Base-by-base conservation (phyloP, 129 eudicot species). In the Artemisia argyi region DNA sequence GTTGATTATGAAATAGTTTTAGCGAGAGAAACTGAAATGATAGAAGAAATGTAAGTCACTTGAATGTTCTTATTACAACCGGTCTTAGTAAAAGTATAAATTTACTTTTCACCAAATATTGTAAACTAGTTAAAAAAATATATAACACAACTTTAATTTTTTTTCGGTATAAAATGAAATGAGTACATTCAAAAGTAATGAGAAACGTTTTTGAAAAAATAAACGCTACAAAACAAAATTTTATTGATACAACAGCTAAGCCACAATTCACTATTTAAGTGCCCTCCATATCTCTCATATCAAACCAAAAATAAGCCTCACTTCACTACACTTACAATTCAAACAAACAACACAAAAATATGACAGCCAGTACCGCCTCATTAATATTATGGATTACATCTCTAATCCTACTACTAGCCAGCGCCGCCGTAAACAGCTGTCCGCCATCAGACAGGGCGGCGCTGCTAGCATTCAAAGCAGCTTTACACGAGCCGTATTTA, bases 361-460 rank as follows among this genome's bases (percentile, higher is more conserved):
- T 82, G 85, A 54, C 1, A 39, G 10, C 46, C 1, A 39, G 66
- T 39, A 19, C 53, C 55, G 44, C 61, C 79, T 66, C 76, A 18
- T 65, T n/a, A n/a, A n/a, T n/a, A n/a, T n/a, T 70, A 72, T 59
- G 46, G 35, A 18, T 79, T 28, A 22, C 71, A 64, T 83, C 78
- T 42, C 26, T 79, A 26, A 63, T 65, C 0, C 6, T 82, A 0
- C 71, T 84, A 13, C 50, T 77, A 11, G 72, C 77, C 5, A 52
- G 72, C 6, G 28, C 77, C 3, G 73, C 65, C 28, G 90, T 85
- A 10, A 76, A 59, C 13, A 81, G 83, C 72, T 91, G 97, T 77
- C 85, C 88, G 65, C 81, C 86, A 54, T 80, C 90, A 0, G 98
- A 94, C 28, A 77, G 89, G 87, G 88, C 80, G 59, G 98, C 98